Base-by-base conservation (phyloP, 2,329 filamentous ascomycete species). In the Colletotrichum sansevieriae region DNA sequence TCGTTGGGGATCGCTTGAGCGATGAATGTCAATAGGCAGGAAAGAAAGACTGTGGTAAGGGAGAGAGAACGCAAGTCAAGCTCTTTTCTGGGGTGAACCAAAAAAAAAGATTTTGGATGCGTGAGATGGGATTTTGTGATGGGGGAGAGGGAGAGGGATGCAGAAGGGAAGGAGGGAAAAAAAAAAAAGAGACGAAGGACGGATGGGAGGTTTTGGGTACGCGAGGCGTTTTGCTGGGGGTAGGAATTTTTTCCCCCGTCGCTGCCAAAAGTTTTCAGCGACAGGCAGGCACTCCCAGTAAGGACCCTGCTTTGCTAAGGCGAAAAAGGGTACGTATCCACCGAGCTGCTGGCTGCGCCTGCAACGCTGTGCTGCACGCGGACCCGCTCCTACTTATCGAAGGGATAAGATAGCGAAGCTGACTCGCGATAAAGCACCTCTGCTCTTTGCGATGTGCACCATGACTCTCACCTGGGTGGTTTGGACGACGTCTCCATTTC, bases 391-490 rank as follows among this genome's bases (percentile, higher is more conserved):
- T 13, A 10, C 35, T 69, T 61, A 66, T 69, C 66, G 47, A 15
- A 1, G 2, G 18, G 62, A 66, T 61, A 61, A 66, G 55, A 60
- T 65, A 43, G 63, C 29, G 35, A 20, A 25, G 65, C 54, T 69
- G 66, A 69, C 66, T 69, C 63, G 63, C 66, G 66, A 69, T 69
- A 69, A 69, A 47, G 43, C 66, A 69, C 49, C 66, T 59, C 47
- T 11, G 12, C 43, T 39, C 43, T 65, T 51, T 51, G 65, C 54
- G 25, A 39, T 55, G 41, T 41, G 49, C 56, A 8, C 46, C 55
- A 56, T 69, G 66, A 69, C 66, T 69, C 65, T 68, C 20, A 46
- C 41, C 15, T 41, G 46, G n/a, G n/a, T 54, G 46, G 15, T 64
- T 57, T 64, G 18, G 52, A 57, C 10, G 37, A 33, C 20, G 62